These are phyloP conservation scores for Porogramme epimiltina DNA, from an alignment of 1,284 basidiomycete species.

Conservation along the genomic window DNA sequence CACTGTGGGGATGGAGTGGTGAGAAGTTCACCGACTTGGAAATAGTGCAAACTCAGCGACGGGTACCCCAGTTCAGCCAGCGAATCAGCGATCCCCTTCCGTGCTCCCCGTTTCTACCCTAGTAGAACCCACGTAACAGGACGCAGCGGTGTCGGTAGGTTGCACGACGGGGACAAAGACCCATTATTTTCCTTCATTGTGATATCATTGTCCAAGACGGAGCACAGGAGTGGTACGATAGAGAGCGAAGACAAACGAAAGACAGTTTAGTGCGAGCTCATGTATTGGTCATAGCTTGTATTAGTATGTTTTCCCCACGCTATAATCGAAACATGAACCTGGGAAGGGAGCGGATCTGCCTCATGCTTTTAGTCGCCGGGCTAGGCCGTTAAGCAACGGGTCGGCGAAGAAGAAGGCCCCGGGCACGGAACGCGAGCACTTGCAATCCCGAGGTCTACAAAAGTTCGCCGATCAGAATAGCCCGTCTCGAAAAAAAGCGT, in stretches of 20 bases:
- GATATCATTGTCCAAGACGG: neutral
- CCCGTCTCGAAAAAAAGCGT: neutral
- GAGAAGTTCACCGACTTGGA: neutral
- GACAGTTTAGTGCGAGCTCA: neutral
- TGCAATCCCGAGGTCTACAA: too few relatives aligned
- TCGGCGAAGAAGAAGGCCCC: neutral
- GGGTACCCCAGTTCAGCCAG: conserved; percentile 10
- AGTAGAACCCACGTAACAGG: neutral
- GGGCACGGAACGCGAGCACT: neutral
- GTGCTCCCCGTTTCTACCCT: conserved; percentile 3
- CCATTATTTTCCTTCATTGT: too few relatives aligned
- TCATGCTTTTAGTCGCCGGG: conserved; percentile 4
- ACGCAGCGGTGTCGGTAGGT: too few relatives aligned
- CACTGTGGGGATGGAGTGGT: neutral
- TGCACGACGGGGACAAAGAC: too few relatives aligned
- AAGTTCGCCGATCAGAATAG: conserved; percentile 9
- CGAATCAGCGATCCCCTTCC: neutral
- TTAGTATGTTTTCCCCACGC: conserved; percentile 7
- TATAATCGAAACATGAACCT: neutral
- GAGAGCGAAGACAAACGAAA: neutral
- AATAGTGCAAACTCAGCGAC: conserved; percentile 15
- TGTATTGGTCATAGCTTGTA: neutral
- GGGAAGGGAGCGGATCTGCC: neutral
- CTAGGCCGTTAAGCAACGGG: neutral
- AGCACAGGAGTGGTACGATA: neutral